phyloP scores from a whole-genome alignment of 371 early-diverging fungal genomes.

The Circinella minor region DNA sequence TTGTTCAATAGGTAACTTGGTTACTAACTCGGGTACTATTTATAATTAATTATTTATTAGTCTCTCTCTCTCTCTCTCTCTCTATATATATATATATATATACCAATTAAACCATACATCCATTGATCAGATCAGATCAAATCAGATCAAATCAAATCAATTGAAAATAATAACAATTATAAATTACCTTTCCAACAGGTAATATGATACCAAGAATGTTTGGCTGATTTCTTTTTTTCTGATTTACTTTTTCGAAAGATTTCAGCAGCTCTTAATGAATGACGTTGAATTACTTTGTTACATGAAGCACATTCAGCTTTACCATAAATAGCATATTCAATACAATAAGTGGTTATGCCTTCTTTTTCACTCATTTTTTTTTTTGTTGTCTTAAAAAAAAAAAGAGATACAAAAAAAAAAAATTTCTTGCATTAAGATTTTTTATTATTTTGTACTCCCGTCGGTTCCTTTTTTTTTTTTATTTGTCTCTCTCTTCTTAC shows the following conservation, averaged over 20 bases:
- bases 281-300: conserved; percentile 51
- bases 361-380: conserved; percentile 11
- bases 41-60: background rate
- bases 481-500: background rate
- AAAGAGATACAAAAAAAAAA: background rate
- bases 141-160: background rate
- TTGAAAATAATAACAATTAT: too few species aligned
- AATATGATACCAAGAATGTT: conserved; percentile 60
- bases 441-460: background rate
- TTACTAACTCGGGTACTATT: conserved; percentile 36
- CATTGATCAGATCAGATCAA: background rate
- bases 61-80: conserved; percentile 1
- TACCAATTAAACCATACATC: background rate
- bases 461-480: background rate
- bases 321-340: conserved; percentile 55
- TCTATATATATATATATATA: background rate
- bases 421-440: background rate
- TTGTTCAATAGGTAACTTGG: conserved; percentile 41
- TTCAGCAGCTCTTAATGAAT: conserved; percentile 55
- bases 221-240: conserved; percentile 59
- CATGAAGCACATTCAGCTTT: conserved; percentile 51
- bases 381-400: background rate
- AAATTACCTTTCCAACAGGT: conserved; percentile 57
- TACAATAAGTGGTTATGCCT: conserved; percentile 51
- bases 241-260: conserved; percentile 57